phyloP scores from a whole-genome alignment of 139 green algal genomes.

The Limnomonas spitsbergensis region DNA sequence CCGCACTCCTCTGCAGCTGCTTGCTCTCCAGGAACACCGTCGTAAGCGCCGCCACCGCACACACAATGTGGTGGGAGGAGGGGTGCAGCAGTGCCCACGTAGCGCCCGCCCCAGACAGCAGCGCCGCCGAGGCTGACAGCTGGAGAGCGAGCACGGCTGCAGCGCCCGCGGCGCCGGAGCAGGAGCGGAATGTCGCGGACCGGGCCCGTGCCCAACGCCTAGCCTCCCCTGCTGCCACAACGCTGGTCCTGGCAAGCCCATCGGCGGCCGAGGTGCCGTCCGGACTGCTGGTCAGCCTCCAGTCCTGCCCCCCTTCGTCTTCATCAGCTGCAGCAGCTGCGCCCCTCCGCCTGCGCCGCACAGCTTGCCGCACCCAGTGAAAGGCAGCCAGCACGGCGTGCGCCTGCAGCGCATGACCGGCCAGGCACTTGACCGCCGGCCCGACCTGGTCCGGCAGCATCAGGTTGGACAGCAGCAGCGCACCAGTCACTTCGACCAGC shows the following conservation, averaged over 20 bases:
- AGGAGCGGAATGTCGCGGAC: background rate
- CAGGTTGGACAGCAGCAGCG: background rate
- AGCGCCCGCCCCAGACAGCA: background rate
- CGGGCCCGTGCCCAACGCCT: too few relatives aligned
- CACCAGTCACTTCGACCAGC: background rate
- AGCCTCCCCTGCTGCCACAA: too few relatives aligned
- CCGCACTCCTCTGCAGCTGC: constrained; percentile 15
- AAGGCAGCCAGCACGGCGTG: background rate
- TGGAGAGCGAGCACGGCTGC: background rate
- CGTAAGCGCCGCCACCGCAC: background rate
- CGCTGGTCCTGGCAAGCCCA: too few relatives aligned
- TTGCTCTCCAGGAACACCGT: background rate
- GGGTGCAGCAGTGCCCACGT: background rate
- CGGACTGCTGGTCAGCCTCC: background rate
- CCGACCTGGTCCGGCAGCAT: constrained; percentile 6
- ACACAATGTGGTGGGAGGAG: background rate
- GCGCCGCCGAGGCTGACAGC: background rate
- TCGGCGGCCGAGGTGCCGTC: background rate
- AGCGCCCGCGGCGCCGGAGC: background rate
- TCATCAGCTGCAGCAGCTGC: background rate
- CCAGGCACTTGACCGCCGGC: background rate
- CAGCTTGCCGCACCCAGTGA: background rate
- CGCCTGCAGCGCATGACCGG: background rate
- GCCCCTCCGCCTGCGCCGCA: background rate
- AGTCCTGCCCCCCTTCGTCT: background rate